Evolutionary conservation across 306 rosid genomes (phyloP).

Genomic region (cucumber (Cucumis sativus)): DNA sequence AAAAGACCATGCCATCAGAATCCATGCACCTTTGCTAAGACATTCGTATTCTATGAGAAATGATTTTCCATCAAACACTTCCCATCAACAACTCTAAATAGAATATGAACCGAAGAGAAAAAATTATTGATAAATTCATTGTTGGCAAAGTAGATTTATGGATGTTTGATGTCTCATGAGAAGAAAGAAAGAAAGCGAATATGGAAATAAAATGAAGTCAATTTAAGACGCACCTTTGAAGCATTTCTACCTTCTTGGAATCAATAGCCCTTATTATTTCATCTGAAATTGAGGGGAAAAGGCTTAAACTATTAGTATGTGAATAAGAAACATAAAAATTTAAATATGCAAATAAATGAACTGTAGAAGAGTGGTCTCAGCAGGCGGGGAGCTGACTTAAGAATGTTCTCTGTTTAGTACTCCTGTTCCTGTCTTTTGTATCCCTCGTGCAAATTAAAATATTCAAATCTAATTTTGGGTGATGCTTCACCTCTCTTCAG

Average conservation of each 20-base stretch:
- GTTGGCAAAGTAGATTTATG: neutral
- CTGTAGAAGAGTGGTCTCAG: neutral
- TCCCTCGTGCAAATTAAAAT: neutral
- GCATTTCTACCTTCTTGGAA: slow-evolving; percentile 80
- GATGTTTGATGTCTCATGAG: neutral
- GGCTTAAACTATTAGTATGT: neutral
- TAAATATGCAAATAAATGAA: neutral
- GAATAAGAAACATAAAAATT: neutral
- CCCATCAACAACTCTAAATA: neutral
- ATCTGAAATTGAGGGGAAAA: slow-evolving; percentile 42
- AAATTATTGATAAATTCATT: neutral
- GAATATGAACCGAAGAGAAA: neutral
- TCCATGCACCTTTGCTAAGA: neutral
- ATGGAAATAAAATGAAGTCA: neutral
- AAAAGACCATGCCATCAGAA: neutral
- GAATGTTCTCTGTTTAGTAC: neutral
- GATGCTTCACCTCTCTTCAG: neutral
- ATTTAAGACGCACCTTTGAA: slow-evolving; percentile 52
- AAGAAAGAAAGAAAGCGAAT: neutral
- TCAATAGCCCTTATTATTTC: slow-evolving; percentile 76
- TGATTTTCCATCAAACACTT: neutral
- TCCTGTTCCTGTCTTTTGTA: neutral
- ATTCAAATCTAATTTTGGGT: neutral
- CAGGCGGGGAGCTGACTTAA: neutral
- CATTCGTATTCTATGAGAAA: neutral